A percentile compares a stretch with the other conserved stretches of the same genome.
Conservation (phyloP, 306 rosid species). For the Abrus pulchellus region DNA sequence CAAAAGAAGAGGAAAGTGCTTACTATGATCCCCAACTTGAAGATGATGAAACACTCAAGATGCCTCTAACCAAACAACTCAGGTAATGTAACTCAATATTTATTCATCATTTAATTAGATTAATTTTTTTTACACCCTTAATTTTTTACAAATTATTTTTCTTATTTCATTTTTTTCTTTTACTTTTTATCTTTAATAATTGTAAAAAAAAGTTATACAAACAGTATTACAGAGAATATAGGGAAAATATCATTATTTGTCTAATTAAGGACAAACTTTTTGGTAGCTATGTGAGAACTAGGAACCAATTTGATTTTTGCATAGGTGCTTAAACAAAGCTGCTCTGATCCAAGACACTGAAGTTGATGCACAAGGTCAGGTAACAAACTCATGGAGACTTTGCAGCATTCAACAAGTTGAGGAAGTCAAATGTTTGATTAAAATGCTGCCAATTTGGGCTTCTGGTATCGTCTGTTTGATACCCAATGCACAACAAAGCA, state of each 20-base stretch:
- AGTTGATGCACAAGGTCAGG: conserved; percentile 41
- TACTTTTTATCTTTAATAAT: too few relatives aligned
- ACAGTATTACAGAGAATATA: too few relatives aligned
- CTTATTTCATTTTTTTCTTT: too few relatives aligned
- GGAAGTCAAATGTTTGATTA: conserved; percentile 49
- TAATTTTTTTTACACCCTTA: background rate
- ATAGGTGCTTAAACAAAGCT: conserved; percentile 62
- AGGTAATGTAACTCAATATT: conserved; percentile 29
- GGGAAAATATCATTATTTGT: too few relatives aligned
- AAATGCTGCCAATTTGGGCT: conserved; percentile 57
- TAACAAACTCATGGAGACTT: conserved; percentile 51
- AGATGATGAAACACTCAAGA: conserved; percentile 46
- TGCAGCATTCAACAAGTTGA: conserved; percentile 65
- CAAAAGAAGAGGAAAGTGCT: background rate
- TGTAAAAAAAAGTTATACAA: too few relatives aligned
- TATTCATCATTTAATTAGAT: background rate
- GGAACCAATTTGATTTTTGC: background rate
- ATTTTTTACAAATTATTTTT: background rate
- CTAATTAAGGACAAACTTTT: background rate
- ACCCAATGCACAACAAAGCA: conserved; percentile 49
- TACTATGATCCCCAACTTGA: conserved; percentile 56
- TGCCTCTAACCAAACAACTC: conserved; percentile 53
- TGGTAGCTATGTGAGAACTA: background rate
- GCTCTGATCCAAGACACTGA: conserved; percentile 55
- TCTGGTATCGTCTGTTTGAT: conserved; percentile 42